Evolutionary conservation across 345 rosid species (phyloP), one percentile per base, ranked within the genome.

Genomic region (Sonneratia caseolaris): DNA sequence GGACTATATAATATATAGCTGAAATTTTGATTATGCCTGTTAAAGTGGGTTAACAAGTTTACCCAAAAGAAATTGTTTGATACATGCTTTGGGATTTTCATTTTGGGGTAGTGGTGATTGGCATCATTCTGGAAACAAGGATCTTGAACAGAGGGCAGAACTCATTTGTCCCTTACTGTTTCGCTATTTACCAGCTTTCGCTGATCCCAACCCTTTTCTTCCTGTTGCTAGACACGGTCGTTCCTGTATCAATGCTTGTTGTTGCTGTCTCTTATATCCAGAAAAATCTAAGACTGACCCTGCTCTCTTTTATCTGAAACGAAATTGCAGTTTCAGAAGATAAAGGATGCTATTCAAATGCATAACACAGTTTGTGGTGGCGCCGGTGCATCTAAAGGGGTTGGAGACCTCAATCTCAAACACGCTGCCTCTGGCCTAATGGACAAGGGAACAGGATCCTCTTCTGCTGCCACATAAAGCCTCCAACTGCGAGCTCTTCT

Each of bases 301-400:
- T 27, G 32, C 40, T 66, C 68, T 64, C 43, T 8, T 8, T 45
- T 35, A 27, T 27, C 16, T 22, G 32, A 27, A 27, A 37, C 27
- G 11, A 1, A 68, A n/a, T 22, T 68, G 76, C 86, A 83, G 86
- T 83, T 83, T 73, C 86, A 79, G 73, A 83, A 83, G 70, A 80
- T 83, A 74, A 83, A 83, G 72, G 86, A 80, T 66, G 83, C 84
- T 1, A 75, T 83, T 32, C 74, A 72, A 53, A 67, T 22, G 73
- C 86, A 83, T 79, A 66, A 71, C 72, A 38, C 79, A 7, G 74
- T 68, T 1, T 77, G 73, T 24, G 49, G 74, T 81, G 73, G 81
- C 76, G 48, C 55, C 16, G 75, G 76, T 22, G 78, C 81, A 5
- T 71, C 76, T 19, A 81, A 68, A 57, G 79, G 72, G 36, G 72